Evolutionary conservation across 768 basidiomycete genomes (phyloP).

Genomic region (Rhodosporidiobolus sp.): DNA sequence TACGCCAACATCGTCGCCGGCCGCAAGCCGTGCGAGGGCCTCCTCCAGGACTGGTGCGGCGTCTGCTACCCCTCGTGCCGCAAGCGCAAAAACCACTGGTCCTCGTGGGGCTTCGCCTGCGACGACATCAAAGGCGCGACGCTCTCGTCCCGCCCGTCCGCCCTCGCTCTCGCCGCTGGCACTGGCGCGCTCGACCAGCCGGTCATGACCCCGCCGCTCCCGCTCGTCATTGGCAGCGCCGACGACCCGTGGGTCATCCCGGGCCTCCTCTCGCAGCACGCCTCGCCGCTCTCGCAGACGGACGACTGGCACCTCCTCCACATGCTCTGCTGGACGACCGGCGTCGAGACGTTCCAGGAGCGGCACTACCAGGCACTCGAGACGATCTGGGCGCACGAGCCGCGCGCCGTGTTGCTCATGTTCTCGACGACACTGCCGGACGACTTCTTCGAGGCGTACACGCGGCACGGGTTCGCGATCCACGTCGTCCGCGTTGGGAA

Average conservation of each 20-base stretch:
- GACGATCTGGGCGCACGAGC: slow-evolving; percentile 36
- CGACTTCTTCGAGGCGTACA: slow-evolving; percentile 29
- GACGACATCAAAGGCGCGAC: slow-evolving; percentile 38
- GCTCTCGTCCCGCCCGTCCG: not conserved
- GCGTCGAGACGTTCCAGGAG: slow-evolving; percentile 23
- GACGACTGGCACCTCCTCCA: slow-evolving; percentile 40
- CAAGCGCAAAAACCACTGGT: slow-evolving; percentile 22
- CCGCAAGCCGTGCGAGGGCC: slow-evolving; percentile 29
- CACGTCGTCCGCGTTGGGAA: slow-evolving; percentile 34
- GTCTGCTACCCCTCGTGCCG: slow-evolving; percentile 39
- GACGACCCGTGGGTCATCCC: slow-evolving; percentile 40
- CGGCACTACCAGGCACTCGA: slow-evolving; percentile 37
- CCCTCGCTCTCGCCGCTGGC: not conserved
- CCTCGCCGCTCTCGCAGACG: slow-evolving; percentile 13
- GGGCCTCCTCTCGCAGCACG: slow-evolving; percentile 27
- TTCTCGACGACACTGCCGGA: slow-evolving; percentile 30
- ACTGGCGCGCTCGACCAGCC: slow-evolving; percentile 1
- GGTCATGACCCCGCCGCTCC: slow-evolving; percentile 8
- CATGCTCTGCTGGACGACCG: slow-evolving; percentile 26
- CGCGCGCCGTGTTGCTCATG: slow-evolving; percentile 31
- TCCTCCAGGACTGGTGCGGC: slow-evolving; percentile 33
- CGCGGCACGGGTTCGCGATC: slow-evolving; percentile 23
- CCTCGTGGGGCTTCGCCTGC: slow-evolving; percentile 23
- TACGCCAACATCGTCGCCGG: slow-evolving; percentile 33
- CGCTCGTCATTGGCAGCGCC: slow-evolving; percentile 17